phyloP scores from a whole-genome alignment of 1,284 basidiomycete species.

The Ceratobasidium sp. region DNA sequence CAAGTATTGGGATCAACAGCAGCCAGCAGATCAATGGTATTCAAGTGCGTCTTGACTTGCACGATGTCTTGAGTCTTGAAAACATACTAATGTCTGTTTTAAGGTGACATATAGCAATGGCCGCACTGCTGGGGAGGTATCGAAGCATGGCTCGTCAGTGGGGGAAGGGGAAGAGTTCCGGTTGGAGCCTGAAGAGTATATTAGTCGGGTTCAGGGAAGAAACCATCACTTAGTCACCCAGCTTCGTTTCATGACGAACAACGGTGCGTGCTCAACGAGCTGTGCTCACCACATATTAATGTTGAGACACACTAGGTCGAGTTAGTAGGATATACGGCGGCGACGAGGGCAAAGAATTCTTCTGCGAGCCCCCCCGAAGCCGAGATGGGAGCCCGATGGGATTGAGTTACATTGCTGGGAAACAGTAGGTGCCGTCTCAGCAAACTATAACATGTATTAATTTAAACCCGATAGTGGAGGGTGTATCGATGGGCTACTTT shows the following conservation, averaged over 20 bases:
- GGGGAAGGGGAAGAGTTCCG: neutral
- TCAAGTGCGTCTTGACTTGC: neutral
- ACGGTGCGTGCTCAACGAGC: neutral
- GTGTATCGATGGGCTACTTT: neutral
- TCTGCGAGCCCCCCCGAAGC: neutral
- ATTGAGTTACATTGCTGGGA: neutral
- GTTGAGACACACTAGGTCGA: neutral
- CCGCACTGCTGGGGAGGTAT: too few relatives aligned
- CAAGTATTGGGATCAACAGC: neutral
- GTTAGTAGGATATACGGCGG: neutral
- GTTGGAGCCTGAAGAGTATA: neutral
- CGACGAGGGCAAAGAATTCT: neutral
- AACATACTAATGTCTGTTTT: too few relatives aligned
- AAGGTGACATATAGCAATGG: too few relatives aligned
- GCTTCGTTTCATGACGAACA: neutral
- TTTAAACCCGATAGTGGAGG: neutral
- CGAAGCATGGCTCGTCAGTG: neutral
- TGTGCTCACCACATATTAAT: neutral
- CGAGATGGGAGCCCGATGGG: neutral
- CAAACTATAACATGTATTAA: neutral
- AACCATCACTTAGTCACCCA: neutral
- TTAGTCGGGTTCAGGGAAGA: neutral
- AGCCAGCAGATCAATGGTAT: constrained; percentile 12
- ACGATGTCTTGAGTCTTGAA: too few relatives aligned
- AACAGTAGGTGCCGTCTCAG: neutral